phyloP scores from a whole-genome alignment of 495 filamentous ascomycete species.

The Barbatosphaeria neglecta region DNA sequence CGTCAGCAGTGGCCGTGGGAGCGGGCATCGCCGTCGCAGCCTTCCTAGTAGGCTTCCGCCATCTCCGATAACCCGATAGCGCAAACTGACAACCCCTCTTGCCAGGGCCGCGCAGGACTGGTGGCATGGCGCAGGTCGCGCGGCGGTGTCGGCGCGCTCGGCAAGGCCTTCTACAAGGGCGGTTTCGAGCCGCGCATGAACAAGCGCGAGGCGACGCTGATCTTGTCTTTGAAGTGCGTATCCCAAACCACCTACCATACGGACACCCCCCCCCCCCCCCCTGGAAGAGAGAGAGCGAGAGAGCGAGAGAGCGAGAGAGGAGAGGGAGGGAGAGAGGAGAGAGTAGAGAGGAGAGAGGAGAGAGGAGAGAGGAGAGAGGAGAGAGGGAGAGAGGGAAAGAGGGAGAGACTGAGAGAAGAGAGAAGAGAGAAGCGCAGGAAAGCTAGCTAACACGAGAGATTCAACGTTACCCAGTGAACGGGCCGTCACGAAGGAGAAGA shows the following conservation, averaged over 20 bases:
- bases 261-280: background rate
- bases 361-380: too few species aligned
- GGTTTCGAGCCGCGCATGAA: constrained; percentile 95
- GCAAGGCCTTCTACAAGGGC: constrained; percentile 90
- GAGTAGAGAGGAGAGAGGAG: too few species aligned
- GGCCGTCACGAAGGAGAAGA: constrained; percentile 73
- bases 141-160: constrained; percentile 64
- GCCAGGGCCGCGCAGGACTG: constrained; percentile 78
- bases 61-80: background rate
- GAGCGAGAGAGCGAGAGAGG: too few species aligned
- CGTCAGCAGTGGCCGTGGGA: constrained; percentile 63
- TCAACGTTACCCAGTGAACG: constrained; percentile 54
- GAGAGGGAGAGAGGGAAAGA: too few species aligned
- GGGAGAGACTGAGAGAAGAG: background rate
- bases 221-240: constrained; percentile 77
- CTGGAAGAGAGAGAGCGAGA: background rate
- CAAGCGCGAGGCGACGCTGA: constrained; percentile 77
- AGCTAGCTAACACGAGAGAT: constrained; percentile 4
- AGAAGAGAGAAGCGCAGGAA: background rate
- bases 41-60: constrained; percentile 49
- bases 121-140: constrained; percentile 76
- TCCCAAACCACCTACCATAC: too few species aligned
- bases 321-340: too few species aligned
- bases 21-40: constrained; percentile 64
- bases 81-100: constrained; percentile 1